Evolutionary conservation across 2,329 filamentous ascomycete species (phyloP), one percentile per base, ranked within the genome.

Genomic region (Colletotrichum cereale): DNA sequence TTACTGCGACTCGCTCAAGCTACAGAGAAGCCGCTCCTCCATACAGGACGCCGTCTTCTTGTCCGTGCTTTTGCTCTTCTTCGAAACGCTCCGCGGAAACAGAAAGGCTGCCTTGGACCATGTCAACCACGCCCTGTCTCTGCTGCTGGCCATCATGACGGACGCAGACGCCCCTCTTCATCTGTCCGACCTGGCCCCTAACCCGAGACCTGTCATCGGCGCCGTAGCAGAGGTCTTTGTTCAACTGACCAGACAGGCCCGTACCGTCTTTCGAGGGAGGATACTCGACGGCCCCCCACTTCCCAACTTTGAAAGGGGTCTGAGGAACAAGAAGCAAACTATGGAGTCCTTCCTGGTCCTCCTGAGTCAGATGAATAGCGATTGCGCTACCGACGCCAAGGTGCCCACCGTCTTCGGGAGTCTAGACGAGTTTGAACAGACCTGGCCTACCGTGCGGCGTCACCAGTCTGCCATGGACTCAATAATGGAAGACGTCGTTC

Each of bases 41-140:
- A 40, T 79, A 4, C 79, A 76, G 5, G 77, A 79, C 26, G 74
- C 79, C 0, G 62, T 81, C 0, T 79, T 82, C 10, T 66, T 82
- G 0, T 81, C 80, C 0, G 60, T 82, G 0, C 52, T 82, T 3
- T 71, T 79, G 1, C 58, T 82, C 0, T 77, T 75, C 14, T 82
- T 82, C 18, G 80, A 82, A 40, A 76, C 70, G 0, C 66, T 82
- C 0, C 67, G 79, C 12, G 80, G 78, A 1, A 77, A 79, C 18
- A 74, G 71, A 11, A 79, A 77, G 42, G 78, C 78, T 10, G 80
- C 79, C 0, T 58, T 82, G 21, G 75, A 78, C n/a, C 80, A 82
- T 57, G 73, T 82, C 5, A 82, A 82, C 24, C 80, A 82, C 53
- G 80, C 78, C 0, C 67, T 82, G 12, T 76, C 81, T 11, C 74